phyloP scores from a whole-genome alignment of 495 filamentous ascomycete species.

The Podospora pseudoanserina region DNA sequence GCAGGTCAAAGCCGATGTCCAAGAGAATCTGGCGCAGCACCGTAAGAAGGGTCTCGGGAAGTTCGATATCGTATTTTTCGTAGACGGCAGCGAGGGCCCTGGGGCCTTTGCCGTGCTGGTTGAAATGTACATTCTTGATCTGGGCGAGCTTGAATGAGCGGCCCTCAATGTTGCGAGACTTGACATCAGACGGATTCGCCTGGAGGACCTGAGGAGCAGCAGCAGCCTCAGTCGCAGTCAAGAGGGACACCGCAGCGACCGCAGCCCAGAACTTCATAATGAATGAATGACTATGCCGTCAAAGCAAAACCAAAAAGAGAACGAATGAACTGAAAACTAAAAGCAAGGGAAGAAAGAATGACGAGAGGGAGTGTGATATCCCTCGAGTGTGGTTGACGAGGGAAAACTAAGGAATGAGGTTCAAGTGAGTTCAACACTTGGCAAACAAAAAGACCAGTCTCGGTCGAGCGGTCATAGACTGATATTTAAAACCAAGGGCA shows the following conservation, averaged over 20 bases:
- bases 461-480: neutral
- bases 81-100: conserved; percentile 43
- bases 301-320: conserved; percentile 5
- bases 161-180: conserved; percentile 36
- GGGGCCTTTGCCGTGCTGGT: conserved; percentile 35
- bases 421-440: neutral
- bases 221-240: conserved; percentile 24
- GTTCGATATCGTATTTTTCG: conserved; percentile 37
- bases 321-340: conserved; percentile 9
- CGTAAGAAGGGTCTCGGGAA: conserved; percentile 33
- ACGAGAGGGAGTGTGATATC: conserved; percentile 2
- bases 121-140: conserved; percentile 39
- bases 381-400: neutral
- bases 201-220: conserved; percentile 23
- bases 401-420: neutral
- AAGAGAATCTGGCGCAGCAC: conserved; percentile 29
- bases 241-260: neutral
- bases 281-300: conserved; percentile 8
- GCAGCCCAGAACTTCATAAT: conserved; percentile 3
- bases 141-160: conserved; percentile 41
- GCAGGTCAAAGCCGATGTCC: conserved; percentile 29
- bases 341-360: conserved; percentile 3
- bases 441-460: conserved; percentile 1
- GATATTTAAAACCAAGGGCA: neutral
- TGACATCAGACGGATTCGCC: conserved; percentile 24